Conservation (phyloP, 352 stramenopile genomes). For the Pythium myriotylum region DNA sequence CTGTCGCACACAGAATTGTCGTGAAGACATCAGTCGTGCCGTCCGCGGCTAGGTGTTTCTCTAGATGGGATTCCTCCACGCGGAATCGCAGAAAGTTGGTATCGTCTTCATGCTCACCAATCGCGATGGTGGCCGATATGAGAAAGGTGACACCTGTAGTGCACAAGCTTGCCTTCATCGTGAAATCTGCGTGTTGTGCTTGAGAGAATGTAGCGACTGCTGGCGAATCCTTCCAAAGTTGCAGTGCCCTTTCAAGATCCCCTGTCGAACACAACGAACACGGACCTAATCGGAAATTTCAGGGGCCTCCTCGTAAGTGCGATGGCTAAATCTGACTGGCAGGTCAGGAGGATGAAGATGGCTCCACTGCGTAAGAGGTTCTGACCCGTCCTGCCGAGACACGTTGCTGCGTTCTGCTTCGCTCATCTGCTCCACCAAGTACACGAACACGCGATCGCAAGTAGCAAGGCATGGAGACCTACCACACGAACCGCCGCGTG, state of each 20-base stretch:
- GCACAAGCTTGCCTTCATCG: neutral
- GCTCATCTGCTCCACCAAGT: neutral
- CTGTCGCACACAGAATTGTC: constrained; percentile 42
- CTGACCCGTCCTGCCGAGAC: too few species aligned
- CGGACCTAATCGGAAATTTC: constrained; percentile 1
- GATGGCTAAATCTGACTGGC: constrained; percentile 19
- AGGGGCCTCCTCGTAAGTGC: constrained; percentile 8
- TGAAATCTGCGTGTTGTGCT: neutral
- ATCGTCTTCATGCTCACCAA: neutral
- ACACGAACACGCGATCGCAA: neutral
- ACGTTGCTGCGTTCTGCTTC: too few species aligned
- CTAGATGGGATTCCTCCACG: constrained; percentile 9
- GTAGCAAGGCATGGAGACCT: neutral
- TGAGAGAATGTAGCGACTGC: neutral
- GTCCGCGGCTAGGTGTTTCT: neutral
- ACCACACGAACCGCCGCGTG: constrained; percentile 41
- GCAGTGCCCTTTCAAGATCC: constrained; percentile 24
- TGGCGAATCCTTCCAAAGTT: constrained; percentile 3
- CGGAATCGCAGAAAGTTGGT: constrained; percentile 3
- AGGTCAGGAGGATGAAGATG: constrained; percentile 10
- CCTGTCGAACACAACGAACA: constrained; percentile 5
- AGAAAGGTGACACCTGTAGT: neutral
- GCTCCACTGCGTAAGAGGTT: constrained; percentile 3
- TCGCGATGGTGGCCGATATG: neutral
- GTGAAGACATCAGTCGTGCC: constrained; percentile 37